A percentile compares a stretch with the other conserved stretches of the same genome.
Conservation (phyloP, 768 basidiomycete species). For the Tylopilus vinaceipallidus region DNA sequence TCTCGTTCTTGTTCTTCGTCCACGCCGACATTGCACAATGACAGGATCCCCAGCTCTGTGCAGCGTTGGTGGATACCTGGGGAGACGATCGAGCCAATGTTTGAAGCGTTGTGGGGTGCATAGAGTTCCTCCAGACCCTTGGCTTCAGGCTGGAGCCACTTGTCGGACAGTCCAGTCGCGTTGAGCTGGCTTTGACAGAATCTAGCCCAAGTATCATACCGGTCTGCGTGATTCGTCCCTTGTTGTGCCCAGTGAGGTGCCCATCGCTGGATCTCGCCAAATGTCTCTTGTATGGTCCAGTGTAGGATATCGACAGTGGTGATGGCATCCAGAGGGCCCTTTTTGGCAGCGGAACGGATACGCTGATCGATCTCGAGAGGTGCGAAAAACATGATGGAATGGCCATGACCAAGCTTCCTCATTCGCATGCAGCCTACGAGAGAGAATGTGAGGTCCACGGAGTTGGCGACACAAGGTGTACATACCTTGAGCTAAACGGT, state of each 20-base stretch:
- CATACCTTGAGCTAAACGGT: slow-evolving; percentile 22
- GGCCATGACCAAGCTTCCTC: slow-evolving; percentile 47
- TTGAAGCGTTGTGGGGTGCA: background rate
- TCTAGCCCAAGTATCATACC: slow-evolving; percentile 24
- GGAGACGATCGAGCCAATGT: background rate
- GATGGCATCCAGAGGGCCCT: background rate
- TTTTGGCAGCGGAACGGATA: slow-evolving; percentile 33
- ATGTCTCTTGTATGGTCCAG: slow-evolving; percentile 48
- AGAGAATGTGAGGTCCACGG: background rate
- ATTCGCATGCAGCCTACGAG: slow-evolving; percentile 53
- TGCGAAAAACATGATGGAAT: slow-evolving; percentile 49
- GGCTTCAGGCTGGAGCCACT: slow-evolving; percentile 44
- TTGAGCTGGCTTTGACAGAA: slow-evolving; percentile 12
- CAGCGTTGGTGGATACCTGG: slow-evolving; percentile 2
- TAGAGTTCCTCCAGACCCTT: slow-evolving; percentile 32
- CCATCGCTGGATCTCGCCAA: slow-evolving; percentile 37
- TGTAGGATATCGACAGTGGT: slow-evolving; percentile 36
- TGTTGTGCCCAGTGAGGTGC: slow-evolving; percentile 45
- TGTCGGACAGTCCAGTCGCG: slow-evolving; percentile 5
- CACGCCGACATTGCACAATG: background rate
- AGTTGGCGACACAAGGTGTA: background rate
- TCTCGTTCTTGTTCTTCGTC: slow-evolving; percentile 44
- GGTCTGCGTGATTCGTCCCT: slow-evolving; percentile 36
- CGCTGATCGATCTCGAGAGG: slow-evolving; percentile 42
- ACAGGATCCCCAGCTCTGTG: slow-evolving; percentile 5